phyloP scores from a whole-genome alignment of 441 rosid genomes.

The Codiaeum variegatum region DNA sequence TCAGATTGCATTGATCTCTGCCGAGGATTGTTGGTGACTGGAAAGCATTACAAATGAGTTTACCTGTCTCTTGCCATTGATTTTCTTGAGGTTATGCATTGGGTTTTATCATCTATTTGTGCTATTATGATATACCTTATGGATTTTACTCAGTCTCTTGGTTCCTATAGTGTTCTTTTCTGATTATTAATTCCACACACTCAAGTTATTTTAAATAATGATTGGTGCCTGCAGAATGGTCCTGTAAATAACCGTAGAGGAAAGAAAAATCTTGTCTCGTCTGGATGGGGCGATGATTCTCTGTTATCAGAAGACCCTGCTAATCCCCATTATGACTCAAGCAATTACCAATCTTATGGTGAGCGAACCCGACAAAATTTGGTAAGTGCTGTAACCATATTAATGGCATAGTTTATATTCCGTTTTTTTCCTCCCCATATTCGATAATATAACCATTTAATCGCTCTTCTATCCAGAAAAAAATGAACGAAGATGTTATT shows the following conservation, averaged over 20 bases:
- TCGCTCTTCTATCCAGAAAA: conserved; percentile 48
- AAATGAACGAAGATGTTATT: conserved; percentile 74
- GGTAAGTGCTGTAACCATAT: conserved; percentile 37
- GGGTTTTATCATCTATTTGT: not conserved
- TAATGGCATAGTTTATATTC: conserved; percentile 11
- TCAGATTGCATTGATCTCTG: not conserved
- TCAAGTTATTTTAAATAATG: conserved; percentile 1
- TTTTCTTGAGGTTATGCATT: conserved; percentile 7
- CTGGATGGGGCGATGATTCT: conserved; percentile 90
- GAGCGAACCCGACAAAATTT: conserved; percentile 72
- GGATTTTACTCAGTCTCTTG: not conserved
- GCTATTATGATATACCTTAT: not conserved
- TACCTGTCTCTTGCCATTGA: not conserved
- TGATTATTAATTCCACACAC: not conserved
- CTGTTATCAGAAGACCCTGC: conserved; percentile 60
- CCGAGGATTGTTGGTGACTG: not conserved
- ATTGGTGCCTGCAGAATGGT: conserved; percentile 50
- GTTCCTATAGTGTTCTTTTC: not conserved
- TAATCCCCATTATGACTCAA: conserved; percentile 64
- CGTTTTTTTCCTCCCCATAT: conserved; percentile 16
- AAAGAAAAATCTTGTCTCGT: conserved; percentile 86
- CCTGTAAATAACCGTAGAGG: conserved; percentile 74
- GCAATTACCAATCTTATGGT: conserved; percentile 55
- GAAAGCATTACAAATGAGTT: not conserved
- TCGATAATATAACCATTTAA: conserved; percentile 8